phyloP scores from a whole-genome alignment of 441 rosid species.

The Brassica hybrid region DNA sequence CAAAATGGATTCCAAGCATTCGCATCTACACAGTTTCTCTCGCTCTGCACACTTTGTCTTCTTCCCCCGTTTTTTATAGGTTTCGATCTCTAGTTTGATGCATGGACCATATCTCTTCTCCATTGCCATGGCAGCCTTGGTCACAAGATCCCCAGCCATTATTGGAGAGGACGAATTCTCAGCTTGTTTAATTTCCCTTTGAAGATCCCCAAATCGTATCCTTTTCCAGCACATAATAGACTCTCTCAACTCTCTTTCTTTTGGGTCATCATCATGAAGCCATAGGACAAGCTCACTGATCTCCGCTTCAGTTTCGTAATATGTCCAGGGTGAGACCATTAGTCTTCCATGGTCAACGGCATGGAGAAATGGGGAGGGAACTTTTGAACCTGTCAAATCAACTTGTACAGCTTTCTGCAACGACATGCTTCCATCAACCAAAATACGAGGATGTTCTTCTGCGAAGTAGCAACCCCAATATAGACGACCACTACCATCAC shows the following conservation, averaged over 20 bases:
- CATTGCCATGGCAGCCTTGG: slow-evolving; percentile 77
- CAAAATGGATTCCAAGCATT: slow-evolving; percentile 88
- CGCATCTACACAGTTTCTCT: slow-evolving; percentile 75
- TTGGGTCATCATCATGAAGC: slow-evolving; percentile 68
- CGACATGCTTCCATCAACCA: slow-evolving; percentile 81
- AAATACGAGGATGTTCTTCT: slow-evolving; percentile 56
- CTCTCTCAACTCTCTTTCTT: slow-evolving; percentile 84
- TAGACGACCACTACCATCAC: slow-evolving; percentile 79
- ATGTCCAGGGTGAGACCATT: slow-evolving; percentile 58
- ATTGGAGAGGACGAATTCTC: slow-evolving; percentile 40
- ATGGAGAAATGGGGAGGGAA: slow-evolving; percentile 61
- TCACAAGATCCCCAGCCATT: slow-evolving; percentile 50
- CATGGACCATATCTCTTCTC: slow-evolving; percentile 78
- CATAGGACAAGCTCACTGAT: slow-evolving; percentile 73
- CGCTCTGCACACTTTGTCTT: slow-evolving; percentile 52
- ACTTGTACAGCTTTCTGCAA: slow-evolving; percentile 50
- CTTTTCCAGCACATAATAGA: slow-evolving; percentile 68
- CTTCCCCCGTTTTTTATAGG: slow-evolving; percentile 58
- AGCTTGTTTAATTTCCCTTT: slow-evolving; percentile 45
- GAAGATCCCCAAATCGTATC: slow-evolving; percentile 57
- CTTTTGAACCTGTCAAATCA: slow-evolving; percentile 58
- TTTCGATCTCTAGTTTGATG: slow-evolving; percentile 51
- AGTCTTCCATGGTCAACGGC: slow-evolving; percentile 50
- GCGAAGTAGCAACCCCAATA: slow-evolving; percentile 83
- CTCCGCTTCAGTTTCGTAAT: slow-evolving; percentile 78